Percentiles rank a stretch among this genome's conserved stretches.
These are phyloP conservation scores for Juncus inflexus DNA, from an alignment of 176 grass and related monocot species.

Conservation along the genomic window DNA sequence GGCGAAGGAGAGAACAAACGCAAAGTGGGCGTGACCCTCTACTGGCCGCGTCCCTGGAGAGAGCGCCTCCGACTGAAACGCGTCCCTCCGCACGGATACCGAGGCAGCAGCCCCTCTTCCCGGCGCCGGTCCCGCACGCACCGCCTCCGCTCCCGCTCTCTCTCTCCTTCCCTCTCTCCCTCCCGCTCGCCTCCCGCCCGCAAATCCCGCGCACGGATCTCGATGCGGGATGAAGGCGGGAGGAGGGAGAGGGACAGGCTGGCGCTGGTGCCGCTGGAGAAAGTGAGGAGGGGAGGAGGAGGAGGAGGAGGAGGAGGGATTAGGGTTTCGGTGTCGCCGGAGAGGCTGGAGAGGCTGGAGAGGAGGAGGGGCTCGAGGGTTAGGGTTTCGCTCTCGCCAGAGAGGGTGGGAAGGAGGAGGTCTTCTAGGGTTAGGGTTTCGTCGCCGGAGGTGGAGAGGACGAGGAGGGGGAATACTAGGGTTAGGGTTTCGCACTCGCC, in stretches of 20 bases:
- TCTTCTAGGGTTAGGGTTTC: too few relatives aligned
- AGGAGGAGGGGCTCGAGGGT: too few relatives aligned
- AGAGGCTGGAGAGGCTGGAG: background rate
- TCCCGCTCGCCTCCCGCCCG: slow-evolving; percentile 9
- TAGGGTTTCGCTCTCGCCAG: too few relatives aligned
- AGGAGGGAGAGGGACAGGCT: slow-evolving; percentile 11
- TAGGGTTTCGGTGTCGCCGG: slow-evolving; percentile 17
- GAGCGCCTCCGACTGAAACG: slow-evolving; percentile 22
- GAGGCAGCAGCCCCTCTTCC: background rate
- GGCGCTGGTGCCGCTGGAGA: slow-evolving; percentile 9
- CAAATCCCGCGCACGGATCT: slow-evolving; percentile 7
- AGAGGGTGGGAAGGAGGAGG: too few relatives aligned
- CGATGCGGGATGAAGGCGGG: slow-evolving; percentile 13
- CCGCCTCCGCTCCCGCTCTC: background rate
- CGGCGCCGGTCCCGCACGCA: background rate
- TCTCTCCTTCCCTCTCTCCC: slow-evolving; percentile 15
- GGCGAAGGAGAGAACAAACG: slow-evolving; percentile 22
- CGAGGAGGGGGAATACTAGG: too few relatives aligned
- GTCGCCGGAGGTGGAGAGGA: too few relatives aligned
- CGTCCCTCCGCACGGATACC: background rate
- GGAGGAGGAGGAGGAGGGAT: background rate
- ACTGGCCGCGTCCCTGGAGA: slow-evolving; percentile 27
- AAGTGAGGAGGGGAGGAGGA: slow-evolving; percentile 14
- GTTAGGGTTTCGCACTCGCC: too few relatives aligned
- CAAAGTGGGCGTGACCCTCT: slow-evolving; percentile 25